A percentile compares a stretch with the other conserved stretches of the same genome.
Evolutionary conservation across 129 eudicot species (phyloP).

Genomic region (Escallonia rubra): DNA sequence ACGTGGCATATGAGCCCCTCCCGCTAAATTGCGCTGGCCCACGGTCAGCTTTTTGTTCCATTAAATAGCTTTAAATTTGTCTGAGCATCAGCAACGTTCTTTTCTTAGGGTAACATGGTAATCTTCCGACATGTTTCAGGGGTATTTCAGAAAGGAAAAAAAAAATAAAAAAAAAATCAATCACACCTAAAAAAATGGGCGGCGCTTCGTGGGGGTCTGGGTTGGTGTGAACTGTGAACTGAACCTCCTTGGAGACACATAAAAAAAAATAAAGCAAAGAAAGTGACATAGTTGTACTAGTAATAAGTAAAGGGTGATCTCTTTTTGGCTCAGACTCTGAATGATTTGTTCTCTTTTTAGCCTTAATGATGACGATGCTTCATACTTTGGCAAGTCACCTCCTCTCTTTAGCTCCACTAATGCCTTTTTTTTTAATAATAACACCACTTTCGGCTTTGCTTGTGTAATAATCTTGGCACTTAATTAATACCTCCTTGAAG

Average conservation of each 20-base stretch:
- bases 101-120: neutral
- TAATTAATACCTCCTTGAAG: neutral
- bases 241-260: neutral
- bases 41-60: conserved; percentile 3
- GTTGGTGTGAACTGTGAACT: neutral
- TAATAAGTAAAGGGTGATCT: too few species aligned
- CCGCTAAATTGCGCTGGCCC: neutral
- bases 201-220: neutral
- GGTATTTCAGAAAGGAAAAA: neutral
- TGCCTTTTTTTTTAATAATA: neutral
- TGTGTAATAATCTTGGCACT: conserved; percentile 7
- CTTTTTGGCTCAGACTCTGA: too few species aligned
- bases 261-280: neutral
- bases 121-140: neutral
- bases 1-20: too few species aligned
- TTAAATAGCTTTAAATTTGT: neutral
- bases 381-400: too few species aligned
- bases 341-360: too few species aligned
- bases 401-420: too few species aligned
- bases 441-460: neutral
- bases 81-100: neutral
- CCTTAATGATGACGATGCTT: too few species aligned
- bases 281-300: conserved; percentile 4
- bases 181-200: neutral
- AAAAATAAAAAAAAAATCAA: neutral